Evolutionary conservation across 306 rosid genomes (phyloP).

Genomic region (Rubus parviflorus): DNA sequence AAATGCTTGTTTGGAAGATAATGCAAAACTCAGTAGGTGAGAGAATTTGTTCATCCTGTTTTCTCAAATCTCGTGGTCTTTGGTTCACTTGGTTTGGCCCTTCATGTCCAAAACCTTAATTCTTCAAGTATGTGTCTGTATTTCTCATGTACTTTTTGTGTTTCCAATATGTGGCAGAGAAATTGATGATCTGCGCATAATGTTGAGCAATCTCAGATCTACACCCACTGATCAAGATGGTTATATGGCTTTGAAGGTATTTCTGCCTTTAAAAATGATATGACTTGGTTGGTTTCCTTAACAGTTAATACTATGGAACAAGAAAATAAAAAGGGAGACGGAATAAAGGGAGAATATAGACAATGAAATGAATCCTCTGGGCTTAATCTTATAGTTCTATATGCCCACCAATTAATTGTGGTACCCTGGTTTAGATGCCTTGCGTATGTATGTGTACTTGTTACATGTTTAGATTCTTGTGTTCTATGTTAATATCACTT

Average conservation of each 20-base stretch:
- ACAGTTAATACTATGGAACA: background rate
- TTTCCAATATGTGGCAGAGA: slow-evolving; percentile 53
- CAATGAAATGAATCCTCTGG: background rate
- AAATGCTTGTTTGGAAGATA: slow-evolving; percentile 79
- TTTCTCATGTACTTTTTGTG: slow-evolving; percentile 18
- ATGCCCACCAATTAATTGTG: background rate
- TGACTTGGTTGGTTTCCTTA: slow-evolving; percentile 15
- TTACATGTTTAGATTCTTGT: background rate
- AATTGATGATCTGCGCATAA: slow-evolving; percentile 50
- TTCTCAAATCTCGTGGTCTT: slow-evolving; percentile 20
- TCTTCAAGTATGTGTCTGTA: slow-evolving; percentile 4
- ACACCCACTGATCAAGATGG: slow-evolving; percentile 25
- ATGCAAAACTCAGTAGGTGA: slow-evolving; percentile 78
- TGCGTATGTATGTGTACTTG: background rate
- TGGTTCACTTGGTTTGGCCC: background rate
- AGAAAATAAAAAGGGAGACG: slow-evolving; percentile 4
- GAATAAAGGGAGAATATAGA: background rate
- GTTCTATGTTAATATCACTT: slow-evolving; percentile 11
- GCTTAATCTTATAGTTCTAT: background rate
- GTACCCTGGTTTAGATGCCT: background rate
- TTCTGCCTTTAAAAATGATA: slow-evolving; percentile 18
- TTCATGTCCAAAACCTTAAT: background rate
- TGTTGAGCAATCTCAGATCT: slow-evolving; percentile 35
- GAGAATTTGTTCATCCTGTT: slow-evolving; percentile 18
- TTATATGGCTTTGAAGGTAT: slow-evolving; percentile 49